These are phyloP conservation scores for Globisporangium megalacanthum DNA, from an alignment of 352 stramenopile species.

Conservation along the genomic window DNA sequence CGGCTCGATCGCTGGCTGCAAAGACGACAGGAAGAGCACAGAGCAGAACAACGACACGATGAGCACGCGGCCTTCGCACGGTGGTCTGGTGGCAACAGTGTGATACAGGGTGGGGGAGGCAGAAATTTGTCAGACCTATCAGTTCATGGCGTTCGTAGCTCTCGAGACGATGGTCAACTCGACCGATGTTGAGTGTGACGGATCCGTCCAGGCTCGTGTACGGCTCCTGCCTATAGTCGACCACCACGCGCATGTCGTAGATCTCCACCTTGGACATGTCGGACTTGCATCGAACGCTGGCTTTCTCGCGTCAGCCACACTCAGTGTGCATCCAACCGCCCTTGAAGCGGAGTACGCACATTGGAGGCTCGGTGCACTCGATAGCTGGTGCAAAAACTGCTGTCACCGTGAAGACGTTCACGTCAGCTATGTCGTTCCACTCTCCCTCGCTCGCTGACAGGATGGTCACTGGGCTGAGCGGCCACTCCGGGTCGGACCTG, in stretches of 20 bases:
- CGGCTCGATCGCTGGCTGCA: too few relatives aligned
- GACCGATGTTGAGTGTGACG: not conserved
- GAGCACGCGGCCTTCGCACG: too few relatives aligned
- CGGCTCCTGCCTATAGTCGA: conserved; percentile 14
- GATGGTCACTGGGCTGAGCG: conserved; percentile 47
- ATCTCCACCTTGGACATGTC: conserved; percentile 56
- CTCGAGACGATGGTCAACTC: conserved; percentile 33
- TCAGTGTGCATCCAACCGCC: too few relatives aligned
- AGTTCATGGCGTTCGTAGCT: conserved; percentile 54
- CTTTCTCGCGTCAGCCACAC: not conserved
- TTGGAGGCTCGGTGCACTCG: conserved; percentile 18
- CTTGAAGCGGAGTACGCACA: too few relatives aligned
- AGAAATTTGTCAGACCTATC: conserved; percentile 18
- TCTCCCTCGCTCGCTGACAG: conserved; percentile 58
- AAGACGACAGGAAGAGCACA: too few relatives aligned
- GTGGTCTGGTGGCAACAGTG: too few relatives aligned
- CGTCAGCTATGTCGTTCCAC: conserved; percentile 23
- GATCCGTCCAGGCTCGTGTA: too few relatives aligned
- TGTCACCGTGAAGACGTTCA: conserved; percentile 45
- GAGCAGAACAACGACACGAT: too few relatives aligned
- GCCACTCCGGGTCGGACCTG: conserved; percentile 5
- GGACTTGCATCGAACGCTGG: conserved; percentile 39
- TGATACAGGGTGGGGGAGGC: not conserved
- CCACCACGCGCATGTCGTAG: conserved; percentile 55
- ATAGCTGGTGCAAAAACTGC: conserved; percentile 43